phyloP scores from a whole-genome alignment of 306 rosid species.

The Lathyrus tuberosus region DNA sequence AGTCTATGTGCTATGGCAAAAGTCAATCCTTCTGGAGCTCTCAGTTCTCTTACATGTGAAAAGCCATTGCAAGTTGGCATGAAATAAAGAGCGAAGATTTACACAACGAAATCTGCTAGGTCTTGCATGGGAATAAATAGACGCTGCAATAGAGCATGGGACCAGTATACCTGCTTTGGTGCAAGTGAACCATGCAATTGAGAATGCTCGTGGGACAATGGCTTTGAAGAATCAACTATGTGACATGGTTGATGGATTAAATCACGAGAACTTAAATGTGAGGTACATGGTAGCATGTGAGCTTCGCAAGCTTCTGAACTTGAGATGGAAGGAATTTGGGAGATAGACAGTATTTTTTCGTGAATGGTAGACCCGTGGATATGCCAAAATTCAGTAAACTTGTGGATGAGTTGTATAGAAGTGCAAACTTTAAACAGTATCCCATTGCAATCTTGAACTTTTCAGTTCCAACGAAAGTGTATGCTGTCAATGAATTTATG shows the following conservation, averaged over 20 bases:
- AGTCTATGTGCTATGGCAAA: conserved; percentile 96
- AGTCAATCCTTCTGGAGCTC: conserved; percentile 89
- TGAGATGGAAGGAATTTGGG: conserved; percentile 78
- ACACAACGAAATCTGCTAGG: conserved; percentile 85
- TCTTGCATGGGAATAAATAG: conserved; percentile 90
- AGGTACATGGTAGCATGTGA: conserved; percentile 90
- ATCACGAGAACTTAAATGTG: conserved; percentile 93
- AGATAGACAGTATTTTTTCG: too few species aligned
- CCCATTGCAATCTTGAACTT: too few species aligned
- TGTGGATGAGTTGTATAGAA: too few species aligned
- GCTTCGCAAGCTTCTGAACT: conserved; percentile 78
- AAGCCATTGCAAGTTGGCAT: conserved; percentile 98
- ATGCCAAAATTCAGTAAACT: too few species aligned
- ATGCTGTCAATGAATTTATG: too few species aligned
- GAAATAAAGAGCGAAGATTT: conserved; percentile 93
- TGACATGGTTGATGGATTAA: conserved; percentile 81
- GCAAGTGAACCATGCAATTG: conserved; percentile 66
- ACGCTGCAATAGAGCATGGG: too few species aligned
- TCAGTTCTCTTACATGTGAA: conserved; percentile 81
- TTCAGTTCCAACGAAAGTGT: too few species aligned
- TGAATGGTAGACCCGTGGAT: too few species aligned
- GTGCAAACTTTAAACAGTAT: too few species aligned
- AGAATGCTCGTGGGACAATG: conserved; percentile 84
- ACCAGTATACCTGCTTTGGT: too few species aligned
- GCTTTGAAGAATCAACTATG: conserved; percentile 76